A percentile compares a stretch with the other conserved stretches of the same genome.
Conservation (phyloP, 768 basidiomycete genomes). For the Auricularia cornea region DNA sequence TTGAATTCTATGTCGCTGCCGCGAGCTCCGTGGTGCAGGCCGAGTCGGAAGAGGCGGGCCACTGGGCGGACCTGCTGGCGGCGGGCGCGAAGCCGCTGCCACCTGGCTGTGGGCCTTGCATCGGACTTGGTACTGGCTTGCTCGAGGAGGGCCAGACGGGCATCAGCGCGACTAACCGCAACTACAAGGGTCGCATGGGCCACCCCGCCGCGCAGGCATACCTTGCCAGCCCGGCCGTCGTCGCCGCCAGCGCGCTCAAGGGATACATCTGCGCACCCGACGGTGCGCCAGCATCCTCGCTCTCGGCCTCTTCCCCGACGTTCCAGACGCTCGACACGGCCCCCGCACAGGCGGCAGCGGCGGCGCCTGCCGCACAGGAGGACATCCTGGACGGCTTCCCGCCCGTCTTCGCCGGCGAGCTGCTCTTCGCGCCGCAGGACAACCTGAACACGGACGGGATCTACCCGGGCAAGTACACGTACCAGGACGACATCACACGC, state of each 20-base stretch:
- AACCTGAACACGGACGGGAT: slow-evolving; percentile 98
- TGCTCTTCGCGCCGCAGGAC: slow-evolving; percentile 93
- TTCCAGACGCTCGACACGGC: slow-evolving; percentile 17
- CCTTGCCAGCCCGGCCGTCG: slow-evolving; percentile 92
- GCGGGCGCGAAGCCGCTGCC: slow-evolving; percentile 90
- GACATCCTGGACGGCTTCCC: slow-evolving; percentile 80
- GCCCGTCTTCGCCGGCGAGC: slow-evolving; percentile 63
- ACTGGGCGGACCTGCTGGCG: slow-evolving; percentile 81
- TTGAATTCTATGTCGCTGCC: slow-evolving; percentile 96
- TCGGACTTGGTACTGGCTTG: slow-evolving; percentile 88
- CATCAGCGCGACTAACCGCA: slow-evolving; percentile 96
- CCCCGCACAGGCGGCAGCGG: slow-evolving; percentile 12
- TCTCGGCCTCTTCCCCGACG: background rate
- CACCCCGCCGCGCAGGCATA: slow-evolving; percentile 92
- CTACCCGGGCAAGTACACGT: slow-evolving; percentile 98
- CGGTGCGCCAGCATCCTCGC: slow-evolving; percentile 12
- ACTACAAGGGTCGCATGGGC: slow-evolving; percentile 99
- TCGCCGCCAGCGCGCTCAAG: slow-evolving; percentile 89
- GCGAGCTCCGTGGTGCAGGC: slow-evolving; percentile 88
- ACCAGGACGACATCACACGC: slow-evolving; percentile 97
- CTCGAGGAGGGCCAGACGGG: slow-evolving; percentile 92
- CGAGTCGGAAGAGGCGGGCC: slow-evolving; percentile 75
- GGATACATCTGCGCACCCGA: slow-evolving; percentile 86
- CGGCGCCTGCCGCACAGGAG: slow-evolving; percentile 36
- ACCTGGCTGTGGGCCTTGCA: slow-evolving; percentile 96